Base-by-base conservation (phyloP, 148 eudicot species). In the Amaranthus hypochondriacus region DNA sequence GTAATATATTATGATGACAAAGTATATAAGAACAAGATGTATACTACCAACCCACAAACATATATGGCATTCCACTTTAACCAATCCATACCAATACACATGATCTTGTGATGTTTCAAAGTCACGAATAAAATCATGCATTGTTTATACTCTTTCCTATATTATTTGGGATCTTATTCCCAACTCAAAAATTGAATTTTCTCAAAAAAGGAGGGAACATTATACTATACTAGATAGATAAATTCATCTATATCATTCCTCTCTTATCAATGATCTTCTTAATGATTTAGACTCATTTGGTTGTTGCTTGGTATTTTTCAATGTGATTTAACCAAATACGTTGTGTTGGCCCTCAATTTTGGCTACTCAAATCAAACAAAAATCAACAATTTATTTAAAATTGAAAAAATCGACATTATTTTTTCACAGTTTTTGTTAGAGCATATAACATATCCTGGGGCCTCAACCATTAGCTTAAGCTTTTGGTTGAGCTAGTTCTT, bases 111-210 rank as follows among this genome's bases (percentile, higher is more conserved):
- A 63, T 75, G 43, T 71, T 65, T 28, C 56, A 49, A 10, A 5
- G 69, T 76, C 81, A 78, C 77, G 73, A 60, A 73, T 67, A 3
- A 9, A 18, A 54, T 73, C 77, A 61, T 78, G 69, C 73, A 57
- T 77, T 66, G 18, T 71, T 77, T 56, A 51, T 18, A 28, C 39
- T 28, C 39, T 28, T 28, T 28, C 65, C 71, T 56, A 51, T 66
- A 48, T 13, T 43, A 46, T 5, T 48, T 5, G 15, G 5, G 1
- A 1, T 3, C 49, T 66, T 15, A 44, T 61, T 66, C 59, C 15
- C 2, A 62, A 68, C 60, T 68, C 59, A 66, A 43, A 76, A 52
- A 61, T 69, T 76, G 10, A 76, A 68, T 9, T 4, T 68, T 42
- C 61, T 44, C 46, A 50, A 9, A 60, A 15, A 9, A 12, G 7